Evolutionary conservation across 2,329 filamentous ascomycete genomes (phyloP).

Genomic region (Aphanocladium album): DNA sequence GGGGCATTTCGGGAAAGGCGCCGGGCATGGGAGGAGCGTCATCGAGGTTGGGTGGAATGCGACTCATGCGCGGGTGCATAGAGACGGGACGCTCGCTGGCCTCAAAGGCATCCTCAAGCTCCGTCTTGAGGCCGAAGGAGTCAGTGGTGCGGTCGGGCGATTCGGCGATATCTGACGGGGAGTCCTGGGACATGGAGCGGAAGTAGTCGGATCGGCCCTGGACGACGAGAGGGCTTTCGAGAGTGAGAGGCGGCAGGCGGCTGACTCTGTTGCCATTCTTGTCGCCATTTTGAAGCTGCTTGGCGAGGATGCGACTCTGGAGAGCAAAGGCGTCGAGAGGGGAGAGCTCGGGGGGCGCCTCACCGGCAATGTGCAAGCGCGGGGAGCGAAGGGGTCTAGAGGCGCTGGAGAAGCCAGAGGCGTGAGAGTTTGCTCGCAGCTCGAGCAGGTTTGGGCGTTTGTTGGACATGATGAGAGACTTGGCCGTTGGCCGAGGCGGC

Average conservation of each 20-base stretch:
- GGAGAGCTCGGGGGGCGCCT: constrained; percentile 83
- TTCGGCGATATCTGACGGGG: constrained; percentile 18
- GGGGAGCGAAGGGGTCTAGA: constrained; percentile 58
- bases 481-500: background rate
- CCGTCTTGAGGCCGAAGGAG: constrained; percentile 46
- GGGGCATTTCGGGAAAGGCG: constrained; percentile 33
- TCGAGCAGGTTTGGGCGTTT: constrained; percentile 56
- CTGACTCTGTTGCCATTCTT: constrained; percentile 75
- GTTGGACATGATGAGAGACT: background rate
- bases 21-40: constrained; percentile 41
- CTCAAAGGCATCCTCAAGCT: constrained; percentile 53
- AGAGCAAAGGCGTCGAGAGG: constrained; percentile 93
- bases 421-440: constrained; percentile 39
- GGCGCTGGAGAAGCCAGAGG: constrained; percentile 4
- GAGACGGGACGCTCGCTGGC: constrained; percentile 58
- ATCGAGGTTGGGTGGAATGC: constrained; percentile 48
- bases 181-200: constrained; percentile 62
- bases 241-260: constrained; percentile 75
- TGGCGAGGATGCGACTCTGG: constrained; percentile 82
- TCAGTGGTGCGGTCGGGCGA: constrained; percentile 23
- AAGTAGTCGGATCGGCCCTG: constrained; percentile 78
- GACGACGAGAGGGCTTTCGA: constrained; percentile 71
- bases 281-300: constrained; percentile 75
- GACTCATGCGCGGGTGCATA: constrained; percentile 70
- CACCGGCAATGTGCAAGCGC: constrained; percentile 70